These are phyloP conservation scores for Brachypodium distachyon DNA, from an alignment of 202 grass and related monocot species.

Conservation along the genomic window DNA sequence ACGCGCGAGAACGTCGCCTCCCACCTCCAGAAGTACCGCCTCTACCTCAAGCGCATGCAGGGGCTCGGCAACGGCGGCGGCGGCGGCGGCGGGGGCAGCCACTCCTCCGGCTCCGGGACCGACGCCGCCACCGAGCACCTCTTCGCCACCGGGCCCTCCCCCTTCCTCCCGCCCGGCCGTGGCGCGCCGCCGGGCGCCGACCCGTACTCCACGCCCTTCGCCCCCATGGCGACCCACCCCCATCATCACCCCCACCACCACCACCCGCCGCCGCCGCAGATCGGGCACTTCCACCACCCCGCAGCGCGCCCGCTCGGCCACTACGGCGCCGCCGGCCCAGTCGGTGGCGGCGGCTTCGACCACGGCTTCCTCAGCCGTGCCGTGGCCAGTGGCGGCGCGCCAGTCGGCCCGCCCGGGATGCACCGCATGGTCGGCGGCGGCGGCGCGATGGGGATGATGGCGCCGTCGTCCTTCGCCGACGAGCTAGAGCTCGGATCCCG, in stretches of 20 bases:
- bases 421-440: slow-evolving; percentile 67
- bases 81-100: slow-evolving; percentile 25
- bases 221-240: slow-evolving; percentile 36
- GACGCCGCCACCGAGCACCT: slow-evolving; percentile 84
- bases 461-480: slow-evolving; percentile 46
- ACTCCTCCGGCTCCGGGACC: slow-evolving; percentile 38
- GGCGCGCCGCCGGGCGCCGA: slow-evolving; percentile 25
- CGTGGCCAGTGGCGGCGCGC: slow-evolving; percentile 4
- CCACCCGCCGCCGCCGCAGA: slow-evolving; percentile 43
- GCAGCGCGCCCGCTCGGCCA: slow-evolving; percentile 53
- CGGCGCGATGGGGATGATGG: slow-evolving; percentile 27
- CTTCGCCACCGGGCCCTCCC: slow-evolving; percentile 78
- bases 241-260: slow-evolving; percentile 59
- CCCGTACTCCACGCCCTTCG: slow-evolving; percentile 53
- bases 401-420: slow-evolving; percentile 50
- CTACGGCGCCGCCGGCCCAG: slow-evolving; percentile 36
- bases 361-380: slow-evolving; percentile 61
- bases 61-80: slow-evolving; percentile 45
- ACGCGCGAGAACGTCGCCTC: slow-evolving; percentile 99
- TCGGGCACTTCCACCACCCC: slow-evolving; percentile 61
- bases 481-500: slow-evolving; percentile 67
- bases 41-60: slow-evolving; percentile 99
- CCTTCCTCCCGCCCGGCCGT: slow-evolving; percentile 53
- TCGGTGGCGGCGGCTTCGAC: slow-evolving; percentile 43
- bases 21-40: slow-evolving; percentile 98